Percentiles rank a stretch among this genome's conserved stretches.
Evolutionary conservation across 495 filamentous ascomycete genomes (phyloP).

Genomic region (Delitschia confertaspora): DNA sequence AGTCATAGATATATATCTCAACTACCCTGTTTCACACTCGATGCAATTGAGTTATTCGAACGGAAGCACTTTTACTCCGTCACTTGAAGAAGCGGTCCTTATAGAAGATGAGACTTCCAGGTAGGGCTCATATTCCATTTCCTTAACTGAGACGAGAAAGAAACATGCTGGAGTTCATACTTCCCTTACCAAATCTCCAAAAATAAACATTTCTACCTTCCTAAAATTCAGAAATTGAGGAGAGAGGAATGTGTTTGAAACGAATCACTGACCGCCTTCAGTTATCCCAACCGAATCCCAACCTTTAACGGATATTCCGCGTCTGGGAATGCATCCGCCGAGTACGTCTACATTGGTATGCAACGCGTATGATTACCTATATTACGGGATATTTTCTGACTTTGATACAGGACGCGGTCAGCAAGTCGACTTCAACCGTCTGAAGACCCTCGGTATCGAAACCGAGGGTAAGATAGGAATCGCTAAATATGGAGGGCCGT

Average conservation of each 20-base stretch:
- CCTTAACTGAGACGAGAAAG: no score
- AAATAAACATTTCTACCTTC: no score
- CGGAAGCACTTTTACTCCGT: constrained; percentile 14
- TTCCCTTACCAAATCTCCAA: no score
- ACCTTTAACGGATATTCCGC: constrained; percentile 29
- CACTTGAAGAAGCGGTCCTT: constrained; percentile 28
- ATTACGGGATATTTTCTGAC: not conserved
- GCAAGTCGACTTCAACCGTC: constrained; percentile 25
- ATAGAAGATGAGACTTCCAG: constrained; percentile 26
- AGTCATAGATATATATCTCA: constrained; percentile 21
- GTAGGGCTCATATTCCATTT: no score
- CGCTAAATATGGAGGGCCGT: constrained; percentile 27
- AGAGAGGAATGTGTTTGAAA: no score
- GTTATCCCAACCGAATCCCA: constrained; percentile 13
- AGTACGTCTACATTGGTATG: constrained; percentile 28
- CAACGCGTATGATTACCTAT: not conserved
- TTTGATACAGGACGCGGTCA: constrained; percentile 8
- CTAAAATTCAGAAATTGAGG: no score
- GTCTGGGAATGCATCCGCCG: constrained; percentile 21
- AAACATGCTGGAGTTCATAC: no score
- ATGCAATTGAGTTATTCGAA: constrained; percentile 22
- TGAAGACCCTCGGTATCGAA: constrained; percentile 14
- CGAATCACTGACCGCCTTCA: no score
- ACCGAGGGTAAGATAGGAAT: constrained; percentile 31
- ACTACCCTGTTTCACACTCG: constrained; percentile 29